phyloP scores from a whole-genome alignment of 2,329 filamentous ascomycete species.

The Pseudocercospora fuligena region DNA sequence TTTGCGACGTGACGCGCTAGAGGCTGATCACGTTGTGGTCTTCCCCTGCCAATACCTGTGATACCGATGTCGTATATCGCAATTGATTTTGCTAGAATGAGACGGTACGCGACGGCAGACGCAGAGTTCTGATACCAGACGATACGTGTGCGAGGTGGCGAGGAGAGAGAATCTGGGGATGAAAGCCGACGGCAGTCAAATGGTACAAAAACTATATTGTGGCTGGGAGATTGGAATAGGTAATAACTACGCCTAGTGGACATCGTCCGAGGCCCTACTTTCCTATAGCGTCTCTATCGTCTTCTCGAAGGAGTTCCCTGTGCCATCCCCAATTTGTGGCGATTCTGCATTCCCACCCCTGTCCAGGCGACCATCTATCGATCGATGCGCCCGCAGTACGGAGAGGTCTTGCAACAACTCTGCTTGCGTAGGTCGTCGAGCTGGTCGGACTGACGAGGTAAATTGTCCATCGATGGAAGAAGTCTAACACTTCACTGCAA shows the following conservation, averaged over 20 bases:
- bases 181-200: neutral
- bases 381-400: no score
- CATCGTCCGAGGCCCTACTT: neutral
- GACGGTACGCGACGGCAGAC: neutral
- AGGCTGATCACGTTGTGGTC: neutral
- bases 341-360: no score
- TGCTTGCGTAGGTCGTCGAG: no score
- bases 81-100: neutral
- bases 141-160: neutral
- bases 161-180: neutral
- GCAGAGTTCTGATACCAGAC: neutral
- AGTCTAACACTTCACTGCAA: no score
- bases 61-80: neutral
- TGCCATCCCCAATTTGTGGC: no score
- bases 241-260: neutral
- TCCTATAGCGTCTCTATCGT: neutral
- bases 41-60: slow-evolving; percentile 3
- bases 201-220: neutral
- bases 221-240: neutral
- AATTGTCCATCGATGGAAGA: no score
- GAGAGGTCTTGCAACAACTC: no score
- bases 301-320: no score
- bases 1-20: neutral
- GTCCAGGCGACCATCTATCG: no score
- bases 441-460: no score